Conservation (phyloP, 202 grass and related monocot genomes). For the Miscanthus sacchariflorus region DNA sequence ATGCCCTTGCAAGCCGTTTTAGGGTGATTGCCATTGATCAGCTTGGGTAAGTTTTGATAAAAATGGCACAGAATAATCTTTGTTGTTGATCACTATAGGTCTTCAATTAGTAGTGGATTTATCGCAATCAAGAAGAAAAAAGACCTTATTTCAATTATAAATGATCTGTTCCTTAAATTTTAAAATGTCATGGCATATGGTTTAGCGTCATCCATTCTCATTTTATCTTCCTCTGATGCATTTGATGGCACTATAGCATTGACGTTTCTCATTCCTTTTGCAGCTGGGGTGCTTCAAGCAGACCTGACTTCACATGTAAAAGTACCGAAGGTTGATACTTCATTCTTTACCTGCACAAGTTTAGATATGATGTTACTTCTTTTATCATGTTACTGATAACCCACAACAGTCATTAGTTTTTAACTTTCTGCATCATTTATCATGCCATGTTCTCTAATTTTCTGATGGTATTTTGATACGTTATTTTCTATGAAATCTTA, state of each 20-base stretch:
- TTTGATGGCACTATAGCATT: slow-evolving; percentile 4
- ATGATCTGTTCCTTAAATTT: slow-evolving; percentile 6
- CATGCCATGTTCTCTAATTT: slow-evolving; percentile 22
- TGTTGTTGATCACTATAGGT: background rate
- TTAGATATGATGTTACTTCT: background rate
- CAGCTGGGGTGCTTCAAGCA: slow-evolving; percentile 99
- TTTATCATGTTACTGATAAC: background rate
- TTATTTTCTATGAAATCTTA: slow-evolving; percentile 1
- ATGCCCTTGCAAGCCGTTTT: slow-evolving; percentile 88
- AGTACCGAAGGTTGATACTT: slow-evolving; percentile 89
- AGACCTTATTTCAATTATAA: too few species aligned
- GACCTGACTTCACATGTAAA: slow-evolving; percentile 98
- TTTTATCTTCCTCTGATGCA: background rate
- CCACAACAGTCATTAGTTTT: background rate
- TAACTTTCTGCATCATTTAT: background rate
- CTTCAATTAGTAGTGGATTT: background rate
- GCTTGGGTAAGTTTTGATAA: slow-evolving; percentile 73
- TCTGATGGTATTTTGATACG: background rate
- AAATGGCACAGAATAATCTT: background rate
- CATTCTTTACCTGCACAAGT: background rate
- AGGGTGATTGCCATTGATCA: slow-evolving; percentile 95
- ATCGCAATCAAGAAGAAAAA: background rate
- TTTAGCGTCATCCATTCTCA: background rate
- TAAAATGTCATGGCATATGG: background rate
- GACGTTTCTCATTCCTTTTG: slow-evolving; percentile 38